phyloP scores from a whole-genome alignment of 2,329 filamentous ascomycete genomes.

The Byssochlamys sp. region DNA sequence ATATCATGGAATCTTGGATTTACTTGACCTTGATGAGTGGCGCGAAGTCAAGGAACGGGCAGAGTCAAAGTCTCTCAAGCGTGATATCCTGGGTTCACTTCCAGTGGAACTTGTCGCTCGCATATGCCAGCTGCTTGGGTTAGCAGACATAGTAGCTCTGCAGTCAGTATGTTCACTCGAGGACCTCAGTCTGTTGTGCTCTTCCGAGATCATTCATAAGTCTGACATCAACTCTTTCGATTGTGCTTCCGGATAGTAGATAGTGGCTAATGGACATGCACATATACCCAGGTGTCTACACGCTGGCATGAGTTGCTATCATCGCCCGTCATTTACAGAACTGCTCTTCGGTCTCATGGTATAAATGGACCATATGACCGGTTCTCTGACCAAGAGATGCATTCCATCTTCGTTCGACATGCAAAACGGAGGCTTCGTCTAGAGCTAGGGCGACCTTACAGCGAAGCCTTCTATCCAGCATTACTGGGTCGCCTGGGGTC shows the following conservation, averaged over 20 bases:
- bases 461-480: slow-evolving; percentile 1
- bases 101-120: slow-evolving; percentile 24
- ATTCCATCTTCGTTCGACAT: slow-evolving; percentile 7
- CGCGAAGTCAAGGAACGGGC: slow-evolving; percentile 17
- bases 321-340: slow-evolving; percentile 12
- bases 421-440: slow-evolving; percentile 15
- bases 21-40: slow-evolving; percentile 21
- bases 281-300: slow-evolving; percentile 21
- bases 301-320: slow-evolving; percentile 23
- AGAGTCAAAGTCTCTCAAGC: slow-evolving; percentile 15
- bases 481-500: background rate
- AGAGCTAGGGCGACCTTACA: slow-evolving; percentile 15
- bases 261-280: background rate
- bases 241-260: background rate
- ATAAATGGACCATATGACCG: background rate
- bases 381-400: slow-evolving; percentile 1
- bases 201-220: background rate
- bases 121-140: slow-evolving; percentile 16
- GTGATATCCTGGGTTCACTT: slow-evolving; percentile 24
- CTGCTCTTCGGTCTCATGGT: slow-evolving; percentile 10
- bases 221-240: too few species aligned
- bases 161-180: slow-evolving; percentile 15
- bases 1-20: slow-evolving; percentile 18
- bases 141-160: slow-evolving; percentile 19
- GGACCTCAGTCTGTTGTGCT: background rate